A percentile compares a stretch with the other conserved stretches of the same genome.
Conservation (phyloP, 78 protist species). For the Dictyostelium firmibasis region DNA sequence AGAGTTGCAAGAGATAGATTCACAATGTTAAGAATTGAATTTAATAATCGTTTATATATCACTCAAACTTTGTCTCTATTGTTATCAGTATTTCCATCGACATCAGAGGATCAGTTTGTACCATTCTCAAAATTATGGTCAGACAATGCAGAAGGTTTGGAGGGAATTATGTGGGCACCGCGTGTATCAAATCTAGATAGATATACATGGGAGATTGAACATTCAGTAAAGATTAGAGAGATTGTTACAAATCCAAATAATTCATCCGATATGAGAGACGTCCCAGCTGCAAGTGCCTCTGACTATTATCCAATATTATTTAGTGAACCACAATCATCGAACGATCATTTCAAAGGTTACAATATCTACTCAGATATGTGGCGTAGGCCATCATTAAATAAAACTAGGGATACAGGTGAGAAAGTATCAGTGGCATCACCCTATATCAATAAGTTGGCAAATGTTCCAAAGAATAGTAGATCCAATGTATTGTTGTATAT, state of each 20-base stretch:
- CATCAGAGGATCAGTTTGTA: constrained; percentile 46
- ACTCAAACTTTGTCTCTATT: constrained; percentile 49
- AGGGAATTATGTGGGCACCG: constrained; percentile 78
- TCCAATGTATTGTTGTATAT: neutral
- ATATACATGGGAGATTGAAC: constrained; percentile 11
- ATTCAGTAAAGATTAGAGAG: constrained; percentile 16
- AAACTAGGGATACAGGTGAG: constrained; percentile 53
- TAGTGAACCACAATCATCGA: constrained; percentile 42
- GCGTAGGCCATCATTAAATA: constrained; percentile 9
- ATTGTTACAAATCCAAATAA: neutral
- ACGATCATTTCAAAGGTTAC: constrained; percentile 36
- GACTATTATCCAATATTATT: constrained; percentile 43
- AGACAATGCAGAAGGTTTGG: constrained; percentile 30
- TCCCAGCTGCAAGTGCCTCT: neutral
- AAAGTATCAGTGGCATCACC: constrained; percentile 20
- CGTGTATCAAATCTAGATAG: constrained; percentile 9
- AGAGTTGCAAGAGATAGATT: constrained; percentile 64
- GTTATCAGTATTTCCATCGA: constrained; percentile 35
- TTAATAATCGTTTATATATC: constrained; percentile 37
- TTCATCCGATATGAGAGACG: neutral
- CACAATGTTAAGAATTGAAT: constrained; percentile 59
- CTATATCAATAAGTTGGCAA: neutral
- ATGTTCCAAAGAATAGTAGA: neutral
- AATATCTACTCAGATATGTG: constrained; percentile 37
- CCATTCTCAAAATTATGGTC: constrained; percentile 60